phyloP scores from a whole-genome alignment of 345 rosid genomes.

The Citrus maxima region DNA sequence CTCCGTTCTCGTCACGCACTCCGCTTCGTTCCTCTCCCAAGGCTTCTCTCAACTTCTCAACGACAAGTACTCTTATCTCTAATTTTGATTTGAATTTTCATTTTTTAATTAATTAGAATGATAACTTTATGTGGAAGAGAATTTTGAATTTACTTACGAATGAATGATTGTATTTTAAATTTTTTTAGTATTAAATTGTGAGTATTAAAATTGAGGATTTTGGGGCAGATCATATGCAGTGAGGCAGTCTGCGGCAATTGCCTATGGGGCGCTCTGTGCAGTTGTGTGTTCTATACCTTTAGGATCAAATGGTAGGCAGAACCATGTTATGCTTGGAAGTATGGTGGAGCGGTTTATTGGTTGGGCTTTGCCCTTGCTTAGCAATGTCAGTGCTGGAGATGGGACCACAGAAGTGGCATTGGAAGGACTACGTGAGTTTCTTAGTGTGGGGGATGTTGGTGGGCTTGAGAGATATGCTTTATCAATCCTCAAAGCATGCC shows the following conservation, averaged over 20 bases:
- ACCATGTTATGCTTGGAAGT: constrained; percentile 70
- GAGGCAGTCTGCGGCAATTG: constrained; percentile 67
- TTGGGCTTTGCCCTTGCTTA: constrained; percentile 86
- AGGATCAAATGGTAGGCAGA: constrained; percentile 71
- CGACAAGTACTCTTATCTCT: constrained; percentile 51
- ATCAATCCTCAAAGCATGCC: constrained; percentile 77
- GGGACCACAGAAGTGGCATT: constrained; percentile 64
- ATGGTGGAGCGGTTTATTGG: constrained; percentile 74
- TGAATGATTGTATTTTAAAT: background rate
- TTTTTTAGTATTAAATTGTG: background rate
- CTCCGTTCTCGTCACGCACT: constrained; percentile 79
- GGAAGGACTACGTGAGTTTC: constrained; percentile 77
- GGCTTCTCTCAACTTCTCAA: constrained; percentile 79
- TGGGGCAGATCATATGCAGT: constrained; percentile 61
- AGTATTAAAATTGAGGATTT: background rate
- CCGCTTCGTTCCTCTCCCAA: constrained; percentile 76
- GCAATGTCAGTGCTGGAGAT: constrained; percentile 60
- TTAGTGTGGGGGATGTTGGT: constrained; percentile 66
- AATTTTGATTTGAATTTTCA: background rate
- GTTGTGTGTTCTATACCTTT: constrained; percentile 65
- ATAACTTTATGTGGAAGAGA: background rate
- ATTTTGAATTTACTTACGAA: background rate
- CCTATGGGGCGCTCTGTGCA: constrained; percentile 79
- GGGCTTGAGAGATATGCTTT: constrained; percentile 76
- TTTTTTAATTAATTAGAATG: background rate